Conservation (phyloP, 75 land plant genomes). For the Pinus tabuliformis region DNA sequence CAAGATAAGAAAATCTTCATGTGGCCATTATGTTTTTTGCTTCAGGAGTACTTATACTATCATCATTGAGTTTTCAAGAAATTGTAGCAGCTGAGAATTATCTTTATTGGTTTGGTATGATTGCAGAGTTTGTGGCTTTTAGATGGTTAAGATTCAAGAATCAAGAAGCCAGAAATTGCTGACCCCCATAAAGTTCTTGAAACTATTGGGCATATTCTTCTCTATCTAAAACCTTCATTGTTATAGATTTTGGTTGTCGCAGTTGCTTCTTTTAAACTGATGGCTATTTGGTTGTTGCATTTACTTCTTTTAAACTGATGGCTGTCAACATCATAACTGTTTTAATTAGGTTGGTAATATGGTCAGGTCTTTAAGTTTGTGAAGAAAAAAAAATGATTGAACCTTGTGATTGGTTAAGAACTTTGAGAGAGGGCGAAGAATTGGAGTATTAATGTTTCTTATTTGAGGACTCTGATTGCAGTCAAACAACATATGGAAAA, state of each 20-base stretch:
- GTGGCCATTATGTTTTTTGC: constrained; percentile 36
- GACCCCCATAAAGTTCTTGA: constrained; percentile 38
- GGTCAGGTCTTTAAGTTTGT: constrained; percentile 33
- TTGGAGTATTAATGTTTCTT: too few species aligned
- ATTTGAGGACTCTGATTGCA: too few species aligned
- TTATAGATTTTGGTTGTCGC: constrained; percentile 41
- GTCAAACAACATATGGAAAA: too few species aligned
- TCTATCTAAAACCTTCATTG: constrained; percentile 45
- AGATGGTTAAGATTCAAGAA: constrained; percentile 22
- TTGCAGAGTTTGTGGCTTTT: constrained; percentile 40
- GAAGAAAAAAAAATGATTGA: constrained; percentile 46
- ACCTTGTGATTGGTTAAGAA: constrained; percentile 21
- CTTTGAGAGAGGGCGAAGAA: constrained; percentile 8
- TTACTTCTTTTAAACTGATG: constrained; percentile 42
- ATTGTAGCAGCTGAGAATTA: constrained; percentile 31
- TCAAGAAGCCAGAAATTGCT: constrained; percentile 14
- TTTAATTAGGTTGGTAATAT: constrained; percentile 30
- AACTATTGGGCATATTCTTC: constrained; percentile 25
- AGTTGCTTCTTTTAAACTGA: constrained; percentile 38
- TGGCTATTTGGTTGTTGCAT: constrained; percentile 30
- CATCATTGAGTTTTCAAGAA: constrained; percentile 49
- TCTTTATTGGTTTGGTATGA: constrained; percentile 43
- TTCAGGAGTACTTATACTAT: constrained; percentile 28
- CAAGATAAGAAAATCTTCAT: constrained; percentile 34
- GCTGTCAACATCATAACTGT: constrained; percentile 19